Evolutionary conservation across 1,284 basidiomycete genomes (phyloP).

Genomic region (Ustilago sp.): DNA sequence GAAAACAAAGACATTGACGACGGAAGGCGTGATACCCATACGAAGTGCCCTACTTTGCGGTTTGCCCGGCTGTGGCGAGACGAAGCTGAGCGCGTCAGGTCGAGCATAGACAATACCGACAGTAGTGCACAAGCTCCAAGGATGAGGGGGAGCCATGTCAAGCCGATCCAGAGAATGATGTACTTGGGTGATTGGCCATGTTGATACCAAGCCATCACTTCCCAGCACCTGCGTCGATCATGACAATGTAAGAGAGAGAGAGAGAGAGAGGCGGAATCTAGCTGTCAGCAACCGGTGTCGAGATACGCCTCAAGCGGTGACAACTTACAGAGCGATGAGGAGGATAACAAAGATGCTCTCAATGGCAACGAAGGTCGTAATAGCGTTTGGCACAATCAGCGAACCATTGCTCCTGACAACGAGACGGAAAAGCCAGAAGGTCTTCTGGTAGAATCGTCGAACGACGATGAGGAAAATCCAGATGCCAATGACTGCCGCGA

Average conservation of each 20-base stretch:
- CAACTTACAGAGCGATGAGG: slow-evolving; percentile 38
- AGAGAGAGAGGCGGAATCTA: background rate
- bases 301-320: background rate
- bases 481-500: slow-evolving; percentile 27
- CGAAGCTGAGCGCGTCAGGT: slow-evolving; percentile 34
- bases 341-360: slow-evolving; percentile 30
- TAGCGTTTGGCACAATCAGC: slow-evolving; percentile 42
- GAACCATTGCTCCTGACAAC: slow-evolving; percentile 32
- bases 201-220: slow-evolving; percentile 31
- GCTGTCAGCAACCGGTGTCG: background rate
- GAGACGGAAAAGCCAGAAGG: slow-evolving; percentile 45
- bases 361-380: slow-evolving; percentile 30
- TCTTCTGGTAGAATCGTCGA: slow-evolving; percentile 25
- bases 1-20: slow-evolving; percentile 31
- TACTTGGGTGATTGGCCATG: slow-evolving; percentile 19
- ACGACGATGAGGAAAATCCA: slow-evolving; percentile 39
- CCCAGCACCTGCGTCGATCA: slow-evolving; percentile 24
- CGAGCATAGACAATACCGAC: slow-evolving; percentile 38
- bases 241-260: background rate
- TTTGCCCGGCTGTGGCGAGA: slow-evolving; percentile 38
- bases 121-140: slow-evolving; percentile 35
- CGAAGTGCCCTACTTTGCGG: slow-evolving; percentile 22
- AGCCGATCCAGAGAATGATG: slow-evolving; percentile 38
- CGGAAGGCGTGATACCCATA: slow-evolving; percentile 31
- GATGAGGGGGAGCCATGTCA: slow-evolving; percentile 39